Percentiles rank a stretch among this genome's conserved stretches.
Evolutionary conservation across 495 filamentous ascomycete species (phyloP).

Genomic region (Endocarpon pusillum): DNA sequence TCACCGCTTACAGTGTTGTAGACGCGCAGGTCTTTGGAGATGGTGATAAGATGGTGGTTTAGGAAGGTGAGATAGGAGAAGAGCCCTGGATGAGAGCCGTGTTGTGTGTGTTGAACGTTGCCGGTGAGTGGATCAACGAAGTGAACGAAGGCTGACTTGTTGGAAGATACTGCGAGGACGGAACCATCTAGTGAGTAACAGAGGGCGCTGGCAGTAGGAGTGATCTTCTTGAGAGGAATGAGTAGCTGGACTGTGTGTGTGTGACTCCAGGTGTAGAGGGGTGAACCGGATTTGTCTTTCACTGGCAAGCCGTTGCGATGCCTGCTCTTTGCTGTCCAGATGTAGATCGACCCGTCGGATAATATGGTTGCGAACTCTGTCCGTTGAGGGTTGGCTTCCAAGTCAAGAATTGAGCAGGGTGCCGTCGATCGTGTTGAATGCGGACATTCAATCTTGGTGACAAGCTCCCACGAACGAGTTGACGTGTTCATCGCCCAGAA

Average conservation of each 20-base stretch:
- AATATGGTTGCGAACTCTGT: constrained; percentile 70
- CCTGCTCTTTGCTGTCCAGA: constrained; percentile 57
- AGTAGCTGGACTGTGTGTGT: constrained; percentile 38
- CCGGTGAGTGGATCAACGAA: constrained; percentile 44
- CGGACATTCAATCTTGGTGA: constrained; percentile 66
- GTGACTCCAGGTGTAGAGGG: constrained; percentile 56
- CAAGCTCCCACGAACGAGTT: constrained; percentile 48
- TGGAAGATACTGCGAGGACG: constrained; percentile 40
- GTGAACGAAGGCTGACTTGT: constrained; percentile 31
- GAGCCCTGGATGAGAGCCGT: constrained; percentile 34
- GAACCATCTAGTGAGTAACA: constrained; percentile 80
- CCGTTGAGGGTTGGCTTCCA: constrained; percentile 46
- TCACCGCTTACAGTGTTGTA: constrained; percentile 50
- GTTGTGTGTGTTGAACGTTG: constrained; percentile 30
- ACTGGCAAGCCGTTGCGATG: constrained; percentile 43
- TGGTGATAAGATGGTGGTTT: constrained; percentile 40
- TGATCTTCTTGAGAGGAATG: constrained; percentile 14
- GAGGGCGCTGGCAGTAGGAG: constrained; percentile 26
- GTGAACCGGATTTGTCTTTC: constrained; percentile 31
- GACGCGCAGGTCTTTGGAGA: constrained; percentile 44
- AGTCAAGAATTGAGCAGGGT: constrained; percentile 45
- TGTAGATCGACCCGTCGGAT: constrained; percentile 53
- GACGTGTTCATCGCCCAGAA: constrained; percentile 70
- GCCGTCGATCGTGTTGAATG: constrained; percentile 37
- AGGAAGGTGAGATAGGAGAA: constrained; percentile 40